A percentile compares a stretch with the other conserved stretches of the same genome.
Evolutionary conservation across 768 basidiomycete species (phyloP).

Genomic region (Boletus reticuloceps): DNA sequence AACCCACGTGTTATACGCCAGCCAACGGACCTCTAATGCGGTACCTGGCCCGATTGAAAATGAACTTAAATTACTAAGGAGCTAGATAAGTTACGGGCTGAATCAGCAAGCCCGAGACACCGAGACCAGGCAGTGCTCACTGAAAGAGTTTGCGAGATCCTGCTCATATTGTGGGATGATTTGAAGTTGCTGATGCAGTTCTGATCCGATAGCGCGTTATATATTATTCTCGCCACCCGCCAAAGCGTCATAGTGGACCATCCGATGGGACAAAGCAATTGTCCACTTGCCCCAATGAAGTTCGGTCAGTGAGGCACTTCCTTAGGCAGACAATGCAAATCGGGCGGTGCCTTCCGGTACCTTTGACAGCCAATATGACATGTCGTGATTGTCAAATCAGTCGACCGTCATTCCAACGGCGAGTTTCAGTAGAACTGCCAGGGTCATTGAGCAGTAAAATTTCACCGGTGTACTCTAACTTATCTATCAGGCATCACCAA

Average conservation of each 20-base stretch:
- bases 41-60: conserved; percentile 5
- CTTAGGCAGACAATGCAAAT: conserved; percentile 11
- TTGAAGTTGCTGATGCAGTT: background rate
- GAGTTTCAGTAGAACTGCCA: background rate
- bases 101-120: background rate
- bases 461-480: background rate
- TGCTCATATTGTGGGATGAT: conserved; percentile 23
- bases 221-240: conserved; percentile 26
- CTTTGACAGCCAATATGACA: conserved; percentile 5
- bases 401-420: background rate
- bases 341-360: background rate
- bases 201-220: conserved; percentile 11
- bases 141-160: conserved; percentile 30
- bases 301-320: background rate
- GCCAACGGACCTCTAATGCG: conserved; percentile 19
- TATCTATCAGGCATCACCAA: background rate
- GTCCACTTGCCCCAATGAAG: conserved; percentile 2
- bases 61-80: conserved; percentile 28
- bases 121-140: conserved; percentile 15
- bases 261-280: conserved; percentile 21
- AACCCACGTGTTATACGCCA: background rate
- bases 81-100: conserved; percentile 5
- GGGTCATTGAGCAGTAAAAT: background rate
- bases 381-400: conserved; percentile 2
- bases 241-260: conserved; percentile 19